phyloP scores from a whole-genome alignment of 306 rosid species.

The Dalbergia cultrata region DNA sequence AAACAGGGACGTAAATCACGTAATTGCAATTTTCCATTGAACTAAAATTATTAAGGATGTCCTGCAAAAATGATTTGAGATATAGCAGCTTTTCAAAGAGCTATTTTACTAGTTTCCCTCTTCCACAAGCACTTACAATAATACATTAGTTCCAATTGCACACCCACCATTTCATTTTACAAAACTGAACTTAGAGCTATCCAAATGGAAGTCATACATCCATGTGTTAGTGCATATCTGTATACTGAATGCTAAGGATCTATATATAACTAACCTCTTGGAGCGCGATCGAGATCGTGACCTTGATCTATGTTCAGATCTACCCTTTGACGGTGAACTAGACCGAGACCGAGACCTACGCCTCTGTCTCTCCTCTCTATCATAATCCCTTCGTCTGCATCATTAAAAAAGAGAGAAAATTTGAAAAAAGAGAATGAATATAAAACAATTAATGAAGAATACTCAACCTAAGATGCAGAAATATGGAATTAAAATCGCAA shows the following conservation, averaged over 20 bases:
- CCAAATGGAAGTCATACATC: constrained; percentile 7
- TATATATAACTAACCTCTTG: constrained; percentile 67
- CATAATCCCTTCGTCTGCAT: constrained; percentile 82
- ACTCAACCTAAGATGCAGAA: constrained; percentile 18
- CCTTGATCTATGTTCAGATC: constrained; percentile 82
- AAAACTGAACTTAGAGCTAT: not conserved
- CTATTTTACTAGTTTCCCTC: not conserved
- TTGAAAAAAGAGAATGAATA: constrained; percentile 15
- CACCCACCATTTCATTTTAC: constrained; percentile 17
- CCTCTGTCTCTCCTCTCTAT: constrained; percentile 80
- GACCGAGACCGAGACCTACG: constrained; percentile 78
- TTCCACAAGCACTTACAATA: constrained; percentile 28
- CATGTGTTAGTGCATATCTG: not conserved
- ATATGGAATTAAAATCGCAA: constrained; percentile 23
- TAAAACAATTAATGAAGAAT: constrained; percentile 15
- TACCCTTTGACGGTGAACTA: constrained; percentile 58
- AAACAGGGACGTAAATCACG: no score
- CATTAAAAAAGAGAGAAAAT: constrained; percentile 13
- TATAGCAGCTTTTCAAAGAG: constrained; percentile 1
- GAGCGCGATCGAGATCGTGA: constrained; percentile 96
- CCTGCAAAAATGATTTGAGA: not conserved
- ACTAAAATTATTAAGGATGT: not conserved
- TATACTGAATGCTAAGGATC: constrained; percentile 1
- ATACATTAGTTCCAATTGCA: constrained; percentile 7
- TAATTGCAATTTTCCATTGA: not conserved